phyloP scores from a whole-genome alignment of 345 rosid genomes.

The Kandelia obovata region DNA sequence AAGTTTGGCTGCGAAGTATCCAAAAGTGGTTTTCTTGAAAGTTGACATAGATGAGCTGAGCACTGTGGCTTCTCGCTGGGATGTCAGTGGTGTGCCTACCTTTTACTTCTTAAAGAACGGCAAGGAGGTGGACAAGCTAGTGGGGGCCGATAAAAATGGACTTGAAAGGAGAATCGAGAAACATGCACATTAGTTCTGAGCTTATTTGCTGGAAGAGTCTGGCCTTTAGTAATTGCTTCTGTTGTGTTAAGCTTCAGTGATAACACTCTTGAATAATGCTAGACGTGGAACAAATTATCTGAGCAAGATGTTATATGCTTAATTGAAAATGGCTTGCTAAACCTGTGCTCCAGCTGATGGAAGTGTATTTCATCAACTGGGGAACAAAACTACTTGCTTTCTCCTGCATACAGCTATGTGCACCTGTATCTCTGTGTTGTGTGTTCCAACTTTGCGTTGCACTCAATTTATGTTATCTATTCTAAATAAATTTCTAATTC shows the following conservation, averaged over 20 bases:
- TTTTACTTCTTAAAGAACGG: conserved; percentile 69
- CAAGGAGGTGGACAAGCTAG: conserved; percentile 77
- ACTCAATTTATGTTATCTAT: too few species aligned
- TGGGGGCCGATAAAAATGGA: conserved; percentile 74
- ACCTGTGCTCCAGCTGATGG: too few species aligned
- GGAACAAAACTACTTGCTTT: too few species aligned
- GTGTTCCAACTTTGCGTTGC: too few species aligned
- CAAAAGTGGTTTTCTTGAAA: conserved; percentile 72
- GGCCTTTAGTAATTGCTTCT: background rate
- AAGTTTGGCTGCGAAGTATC: conserved; percentile 63
- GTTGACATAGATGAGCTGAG: conserved; percentile 63
- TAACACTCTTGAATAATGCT: background rate
- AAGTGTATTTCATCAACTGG: too few species aligned
- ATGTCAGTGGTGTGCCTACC: conserved; percentile 71
- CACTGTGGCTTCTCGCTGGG: conserved; percentile 63
- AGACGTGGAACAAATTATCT: background rate
- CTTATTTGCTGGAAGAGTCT: background rate
- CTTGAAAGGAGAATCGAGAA: conserved; percentile 68
- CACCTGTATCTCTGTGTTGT: too few species aligned
- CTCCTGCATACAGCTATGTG: too few species aligned
- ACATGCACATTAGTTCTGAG: conserved; percentile 36
- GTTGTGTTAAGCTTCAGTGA: background rate
- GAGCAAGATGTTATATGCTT: background rate
- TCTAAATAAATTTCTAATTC: too few species aligned
- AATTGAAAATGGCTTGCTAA: background rate